Evolutionary conservation across 2,329 filamentous ascomycete species (phyloP), one percentile per base, ranked within the genome.

Genomic region (Hymenoscyphus scutula): DNA sequence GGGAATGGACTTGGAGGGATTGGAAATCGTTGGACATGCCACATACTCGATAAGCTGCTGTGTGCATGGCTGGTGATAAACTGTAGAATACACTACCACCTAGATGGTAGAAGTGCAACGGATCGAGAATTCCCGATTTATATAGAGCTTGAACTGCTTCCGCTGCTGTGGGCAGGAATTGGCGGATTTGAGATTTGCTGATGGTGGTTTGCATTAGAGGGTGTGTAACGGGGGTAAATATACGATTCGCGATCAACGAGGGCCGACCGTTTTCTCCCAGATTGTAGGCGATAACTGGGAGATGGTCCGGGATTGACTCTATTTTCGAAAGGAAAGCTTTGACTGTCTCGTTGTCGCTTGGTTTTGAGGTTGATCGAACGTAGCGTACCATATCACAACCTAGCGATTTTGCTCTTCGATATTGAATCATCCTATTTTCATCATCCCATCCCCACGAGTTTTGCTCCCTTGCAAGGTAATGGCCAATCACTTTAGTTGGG

Each of bases 21-120:
- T 79, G 76, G 71, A 91, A 92, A 5, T 80, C 75, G 68, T 92
- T 89, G 0, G 85, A 86, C 72, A 92, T 84, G 0, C 89, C 89
- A 67, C 85, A 85, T 27, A 81, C 82, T 59, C 81, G 78, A 62
- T 90, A 85, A 0, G 89, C 89, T 5, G 87, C 81, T 60, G 87
- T 90, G 73, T 93, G 89, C 89, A 92, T 92, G 6, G 87, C 86
- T 1, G 90, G 89, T 0, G 89, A 92, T 61, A 92, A 74, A 72
- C 87, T 91, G 76, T 90, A 90, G 57, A 81, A 84, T 10, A 90
- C 85, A 61, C 87, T 87, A 60, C 84, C 86, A n/a, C 90, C 90
- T 58, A 92, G 84, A 37, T 92, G 87, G 68, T 89, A 90, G 60
- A 90, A 85, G 57, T 87, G 85, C 80, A 92, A 85, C 0, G 86